Evolutionary conservation across 2,329 filamentous ascomycete genomes (phyloP).

Genomic region (Neofusicoccum parvum): DNA sequence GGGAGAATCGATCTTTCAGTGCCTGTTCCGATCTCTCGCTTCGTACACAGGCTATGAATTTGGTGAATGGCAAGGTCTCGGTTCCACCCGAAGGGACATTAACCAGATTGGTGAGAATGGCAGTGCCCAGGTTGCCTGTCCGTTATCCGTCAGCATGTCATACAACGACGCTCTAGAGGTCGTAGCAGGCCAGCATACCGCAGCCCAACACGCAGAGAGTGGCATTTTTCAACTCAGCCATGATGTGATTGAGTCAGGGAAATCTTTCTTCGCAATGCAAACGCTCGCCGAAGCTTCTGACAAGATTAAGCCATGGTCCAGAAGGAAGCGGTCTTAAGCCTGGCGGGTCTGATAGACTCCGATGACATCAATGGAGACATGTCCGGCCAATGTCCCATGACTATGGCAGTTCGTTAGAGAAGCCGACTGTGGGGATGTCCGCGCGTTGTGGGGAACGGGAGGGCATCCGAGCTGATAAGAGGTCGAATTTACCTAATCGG

Average conservation of each 20-base stretch:
- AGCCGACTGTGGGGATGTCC: too few relatives aligned
- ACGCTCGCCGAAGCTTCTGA: too few relatives aligned
- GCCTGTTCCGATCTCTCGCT: slow-evolving; percentile 41
- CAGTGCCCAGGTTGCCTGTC: slow-evolving; percentile 43
- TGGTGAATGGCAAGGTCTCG: slow-evolving; percentile 28
- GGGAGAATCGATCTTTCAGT: slow-evolving; percentile 36
- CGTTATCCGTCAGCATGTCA: not conserved
- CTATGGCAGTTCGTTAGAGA: too few relatives aligned
- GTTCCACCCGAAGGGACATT: slow-evolving; percentile 24
- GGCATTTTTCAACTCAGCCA: slow-evolving; percentile 6
- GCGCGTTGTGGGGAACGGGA: not conserved
- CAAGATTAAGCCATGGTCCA: too few relatives aligned
- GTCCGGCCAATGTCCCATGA: too few relatives aligned
- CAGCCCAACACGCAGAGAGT: slow-evolving; percentile 33
- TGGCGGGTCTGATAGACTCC: too few relatives aligned
- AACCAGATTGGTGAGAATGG: slow-evolving; percentile 41
- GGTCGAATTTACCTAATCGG: not conserved
- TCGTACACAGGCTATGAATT: slow-evolving; percentile 48
- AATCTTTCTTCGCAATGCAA: not conserved
- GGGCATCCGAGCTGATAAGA: not conserved
- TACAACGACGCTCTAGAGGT: not conserved
- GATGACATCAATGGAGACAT: too few relatives aligned
- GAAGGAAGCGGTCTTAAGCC: too few relatives aligned
- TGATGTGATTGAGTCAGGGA: not conserved
- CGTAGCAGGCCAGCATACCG: slow-evolving; percentile 25